phyloP scores from a whole-genome alignment of 148 eudicot genomes.

The Silene latifolia region DNA sequence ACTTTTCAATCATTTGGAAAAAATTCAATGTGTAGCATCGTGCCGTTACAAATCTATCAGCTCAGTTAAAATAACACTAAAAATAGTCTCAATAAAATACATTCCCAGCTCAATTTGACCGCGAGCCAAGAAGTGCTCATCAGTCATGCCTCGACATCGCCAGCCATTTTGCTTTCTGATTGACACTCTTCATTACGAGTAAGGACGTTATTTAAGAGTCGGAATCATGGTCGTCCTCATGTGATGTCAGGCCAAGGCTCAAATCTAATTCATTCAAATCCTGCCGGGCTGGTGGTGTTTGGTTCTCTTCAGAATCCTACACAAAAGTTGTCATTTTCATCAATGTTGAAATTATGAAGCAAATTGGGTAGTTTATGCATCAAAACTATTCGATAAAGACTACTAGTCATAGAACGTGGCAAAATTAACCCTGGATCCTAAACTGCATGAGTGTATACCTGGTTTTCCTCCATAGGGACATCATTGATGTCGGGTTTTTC shows the following conservation, averaged over 20 bases:
- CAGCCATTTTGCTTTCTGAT: conserved; percentile 19
- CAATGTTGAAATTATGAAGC: not conserved
- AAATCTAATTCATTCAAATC: conserved; percentile 76
- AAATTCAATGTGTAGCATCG: not conserved
- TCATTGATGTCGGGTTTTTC: conserved; percentile 87
- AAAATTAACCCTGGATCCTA: not conserved
- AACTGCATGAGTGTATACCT: conserved; percentile 35
- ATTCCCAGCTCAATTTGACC: conserved; percentile 3
- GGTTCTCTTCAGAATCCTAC: conserved; percentile 46
- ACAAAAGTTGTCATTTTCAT: conserved; percentile 7
- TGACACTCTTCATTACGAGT: conserved; percentile 22
- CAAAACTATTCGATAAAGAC: not conserved
- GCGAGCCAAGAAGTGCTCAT: conserved; percentile 2
- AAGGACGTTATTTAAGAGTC: conserved; percentile 34
- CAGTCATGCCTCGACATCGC: conserved; percentile 11
- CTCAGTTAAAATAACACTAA: conserved; percentile 13
- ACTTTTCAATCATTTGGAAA: not conserved
- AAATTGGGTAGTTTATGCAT: not conserved
- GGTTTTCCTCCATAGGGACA: conserved; percentile 71
- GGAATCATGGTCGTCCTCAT: conserved; percentile 47
- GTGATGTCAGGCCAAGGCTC: conserved; percentile 55
- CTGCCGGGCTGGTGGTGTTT: conserved; percentile 42
- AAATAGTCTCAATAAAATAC: conserved; percentile 18
- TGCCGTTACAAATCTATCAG: conserved; percentile 23
- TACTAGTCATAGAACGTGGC: not conserved